Percentiles rank a stretch among this genome's conserved stretches.
Conservation (phyloP, 2,329 filamentous ascomycete species). For the Neobulgaria alba region DNA sequence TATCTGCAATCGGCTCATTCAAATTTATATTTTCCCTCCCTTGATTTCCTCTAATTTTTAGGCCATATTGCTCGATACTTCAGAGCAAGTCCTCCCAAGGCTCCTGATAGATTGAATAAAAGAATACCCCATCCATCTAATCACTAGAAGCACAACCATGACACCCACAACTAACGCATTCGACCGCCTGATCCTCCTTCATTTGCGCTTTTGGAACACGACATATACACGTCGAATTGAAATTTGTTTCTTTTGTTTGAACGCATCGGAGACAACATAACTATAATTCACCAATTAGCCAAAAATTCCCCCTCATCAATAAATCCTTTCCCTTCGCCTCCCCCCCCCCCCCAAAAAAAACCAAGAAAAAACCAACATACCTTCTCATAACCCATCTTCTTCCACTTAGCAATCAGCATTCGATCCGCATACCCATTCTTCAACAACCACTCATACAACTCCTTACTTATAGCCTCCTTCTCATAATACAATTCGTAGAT, state of each 20-base stretch:
- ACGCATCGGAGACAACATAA: conserved; percentile 93
- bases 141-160: conserved; percentile 83
- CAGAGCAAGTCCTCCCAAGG: too few species aligned
- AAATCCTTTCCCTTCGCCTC: neutral
- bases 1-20: too few species aligned
- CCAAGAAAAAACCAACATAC: conserved; percentile 35
- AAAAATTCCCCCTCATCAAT: neutral
- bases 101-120: too few species aligned
- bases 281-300: conserved; percentile 34
- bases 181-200: conserved; percentile 82
- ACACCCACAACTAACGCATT: conserved; percentile 94
- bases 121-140: too few species aligned
- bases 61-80: too few species aligned
- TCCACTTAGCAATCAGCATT: conserved; percentile 98
- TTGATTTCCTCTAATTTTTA: too few species aligned
- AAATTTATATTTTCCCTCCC: too few species aligned
- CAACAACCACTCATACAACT: conserved; percentile 89
- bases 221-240: conserved; percentile 95
- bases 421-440: conserved; percentile 96
- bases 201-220: conserved; percentile 83
- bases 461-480: conserved; percentile 88
- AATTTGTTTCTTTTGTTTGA: conserved; percentile 99
- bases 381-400: conserved; percentile 99
- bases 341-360: neutral
- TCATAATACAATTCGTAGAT: conserved; percentile 98